Percentiles rank a stretch among this genome's conserved stretches.
phyloP scores from a whole-genome alignment of 768 basidiomycete species.

The Mycena latifolia region DNA sequence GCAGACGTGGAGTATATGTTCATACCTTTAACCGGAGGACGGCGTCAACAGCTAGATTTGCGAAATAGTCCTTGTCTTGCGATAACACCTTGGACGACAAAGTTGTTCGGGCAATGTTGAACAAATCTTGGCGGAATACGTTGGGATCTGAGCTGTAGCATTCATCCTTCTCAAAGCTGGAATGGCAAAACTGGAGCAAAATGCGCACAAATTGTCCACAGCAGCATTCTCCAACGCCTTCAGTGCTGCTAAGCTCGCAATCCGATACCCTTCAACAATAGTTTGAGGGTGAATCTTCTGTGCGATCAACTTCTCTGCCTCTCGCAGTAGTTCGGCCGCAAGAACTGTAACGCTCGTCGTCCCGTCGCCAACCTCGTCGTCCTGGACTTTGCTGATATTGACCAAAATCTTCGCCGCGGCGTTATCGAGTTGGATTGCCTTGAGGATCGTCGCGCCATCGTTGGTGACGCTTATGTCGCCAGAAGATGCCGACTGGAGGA shows the following conservation, averaged over 20 bases:
- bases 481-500: constrained; percentile 90
- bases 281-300: constrained; percentile 98
- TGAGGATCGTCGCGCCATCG: constrained; percentile 98
- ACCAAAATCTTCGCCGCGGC: constrained; percentile 99
- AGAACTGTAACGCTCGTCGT: constrained; percentile 94
- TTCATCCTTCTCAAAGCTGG: constrained; percentile 10
- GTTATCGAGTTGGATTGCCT: constrained; percentile 97
- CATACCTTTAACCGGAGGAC: constrained; percentile 89
- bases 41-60: constrained; percentile 97
- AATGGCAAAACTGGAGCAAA: not conserved
- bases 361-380: constrained; percentile 98
- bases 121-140: constrained; percentile 88
- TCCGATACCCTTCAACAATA: constrained; percentile 95
- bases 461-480: constrained; percentile 98
- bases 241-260: constrained; percentile 89
- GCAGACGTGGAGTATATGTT: not conserved
- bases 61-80: constrained; percentile 98
- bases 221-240: constrained; percentile 87
- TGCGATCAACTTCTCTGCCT: constrained; percentile 94
- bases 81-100: constrained; percentile 95
- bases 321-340: constrained; percentile 90
- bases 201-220: constrained; percentile 82
- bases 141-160: constrained; percentile 71
- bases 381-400: constrained; percentile 99
- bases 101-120: constrained; percentile 98